phyloP scores from a whole-genome alignment of 257 asterid species.

The Galeopsis tetrahit region DNA sequence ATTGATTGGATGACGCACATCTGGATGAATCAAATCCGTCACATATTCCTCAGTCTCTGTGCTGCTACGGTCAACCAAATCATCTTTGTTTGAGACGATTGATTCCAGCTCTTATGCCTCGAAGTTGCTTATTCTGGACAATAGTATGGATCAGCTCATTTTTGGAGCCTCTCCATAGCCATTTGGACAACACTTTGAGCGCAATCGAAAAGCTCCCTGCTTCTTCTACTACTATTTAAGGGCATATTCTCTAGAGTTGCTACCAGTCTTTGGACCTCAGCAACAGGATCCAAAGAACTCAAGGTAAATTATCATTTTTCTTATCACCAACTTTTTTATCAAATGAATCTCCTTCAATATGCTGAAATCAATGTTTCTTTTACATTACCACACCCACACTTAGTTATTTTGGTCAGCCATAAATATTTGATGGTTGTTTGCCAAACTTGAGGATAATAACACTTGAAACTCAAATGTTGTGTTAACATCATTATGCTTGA shows the following conservation, averaged over 20 bases:
- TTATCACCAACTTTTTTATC: too few species aligned
- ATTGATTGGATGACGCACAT: conserved; percentile 49
- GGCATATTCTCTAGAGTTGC: conserved; percentile 33
- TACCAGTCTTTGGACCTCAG: conserved; percentile 44
- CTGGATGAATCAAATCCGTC: conserved; percentile 64
- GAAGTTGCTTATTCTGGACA: conserved; percentile 50
- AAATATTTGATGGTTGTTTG: too few species aligned
- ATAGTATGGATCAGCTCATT: conserved; percentile 52
- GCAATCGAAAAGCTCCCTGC: conserved; percentile 40
- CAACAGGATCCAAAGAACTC: conserved; percentile 30
- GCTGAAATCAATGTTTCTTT: neutral
- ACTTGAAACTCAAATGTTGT: neutral
- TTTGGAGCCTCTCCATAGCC: conserved; percentile 65
- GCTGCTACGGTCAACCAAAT: neutral
- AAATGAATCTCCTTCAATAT: too few species aligned
- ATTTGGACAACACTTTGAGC: conserved; percentile 49
- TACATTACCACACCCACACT: neutral
- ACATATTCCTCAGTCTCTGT: conserved; percentile 40
- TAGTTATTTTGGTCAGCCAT: neutral
- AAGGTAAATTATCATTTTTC: too few species aligned
- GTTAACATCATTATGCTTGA: neutral
- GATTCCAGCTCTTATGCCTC: neutral
- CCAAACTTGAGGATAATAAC: neutral
- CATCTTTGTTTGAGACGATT: conserved; percentile 47
- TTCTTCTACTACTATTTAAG: conserved; percentile 26